Base-by-base conservation (phyloP, 371 early-diverging fungal species). In the Mortierella sp. region DNA sequence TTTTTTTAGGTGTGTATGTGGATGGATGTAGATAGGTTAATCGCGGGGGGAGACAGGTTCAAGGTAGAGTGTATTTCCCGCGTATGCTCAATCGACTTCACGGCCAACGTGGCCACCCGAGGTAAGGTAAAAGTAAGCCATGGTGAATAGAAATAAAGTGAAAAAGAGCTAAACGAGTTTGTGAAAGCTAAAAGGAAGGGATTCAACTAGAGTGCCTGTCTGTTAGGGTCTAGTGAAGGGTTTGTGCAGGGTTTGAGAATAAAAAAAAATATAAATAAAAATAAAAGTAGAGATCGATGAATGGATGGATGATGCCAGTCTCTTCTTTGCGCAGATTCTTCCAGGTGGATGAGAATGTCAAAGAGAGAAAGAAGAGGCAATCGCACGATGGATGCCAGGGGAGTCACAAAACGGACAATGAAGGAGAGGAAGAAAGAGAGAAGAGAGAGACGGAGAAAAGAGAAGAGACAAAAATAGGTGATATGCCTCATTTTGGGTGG, bases 81-180 rank as follows among this genome's bases (percentile, higher is more conserved):
- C 79, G 49, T 26, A 32, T 26, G 47, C 32, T 80, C 75, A 75
- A 68, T 80, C 81, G 69, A 80, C 81, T 55, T 80, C 81, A 47
- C 81, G 81, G 73, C 81, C 81, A 65, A 80, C 81, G 81, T 80
- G 81, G 81, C 81, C 81, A 40, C 75, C 75, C 20, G 70, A 72
- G 81, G 81, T 80, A 35, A 80, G 70, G 66, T 75, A 75, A 62
- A 80, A 80, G 72, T 80, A 80, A 58, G 81, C 81, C 81, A 80
- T 80, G 64, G 69, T 69, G 47, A 75, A 72, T 68, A 75, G 64
- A 45, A 32, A 55, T 52, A 43, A 35, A 18, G 47, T 52, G 40
- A 47, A 30, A 43, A 66, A 55, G 28, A 55, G 43, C 16, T 22
- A 40, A 65, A 57, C 45, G 32, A 51, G 28, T 26, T 28, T 47